Percentiles rank a stretch among this genome's conserved stretches.
phyloP scores from a whole-genome alignment of 1,284 basidiomycete genomes.

The Naganishia sp. region DNA sequence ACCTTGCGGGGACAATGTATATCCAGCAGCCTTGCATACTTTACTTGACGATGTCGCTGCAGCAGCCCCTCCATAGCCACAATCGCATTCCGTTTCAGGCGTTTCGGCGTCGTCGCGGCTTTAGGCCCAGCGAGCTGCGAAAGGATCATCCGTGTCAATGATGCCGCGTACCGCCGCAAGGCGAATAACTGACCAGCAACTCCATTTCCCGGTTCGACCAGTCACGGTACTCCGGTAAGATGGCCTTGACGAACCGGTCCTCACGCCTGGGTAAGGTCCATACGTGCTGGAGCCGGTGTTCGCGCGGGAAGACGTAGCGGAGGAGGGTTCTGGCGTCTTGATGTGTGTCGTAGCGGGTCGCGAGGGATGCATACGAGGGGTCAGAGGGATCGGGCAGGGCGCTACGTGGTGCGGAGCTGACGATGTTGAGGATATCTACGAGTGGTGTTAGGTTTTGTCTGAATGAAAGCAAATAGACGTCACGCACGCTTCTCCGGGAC shows the following conservation, averaged over 20 bases:
- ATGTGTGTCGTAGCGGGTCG: conserved; percentile 36
- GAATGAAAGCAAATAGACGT: not conserved
- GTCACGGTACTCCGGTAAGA: conserved; percentile 21
- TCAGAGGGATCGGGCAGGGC: conserved; percentile 28
- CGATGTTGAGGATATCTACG: conserved; percentile 47
- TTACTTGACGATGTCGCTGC: conserved; percentile 68
- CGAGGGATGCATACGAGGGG: conserved; percentile 32
- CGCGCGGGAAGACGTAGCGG: conserved; percentile 74
- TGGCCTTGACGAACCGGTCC: conserved; percentile 63
- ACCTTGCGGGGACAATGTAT: conserved; percentile 74
- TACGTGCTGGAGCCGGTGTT: conserved; percentile 67
- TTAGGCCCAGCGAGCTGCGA: conserved; percentile 21
- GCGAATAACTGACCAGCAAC: conserved; percentile 3
- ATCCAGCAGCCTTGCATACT: conserved; percentile 68
- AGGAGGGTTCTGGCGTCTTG: conserved; percentile 28
- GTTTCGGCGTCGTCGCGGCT: conserved; percentile 67
- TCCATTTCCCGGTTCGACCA: conserved; percentile 23
- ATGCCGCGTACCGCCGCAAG: not conserved
- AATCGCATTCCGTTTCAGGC: conserved; percentile 61
- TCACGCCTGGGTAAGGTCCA: conserved; percentile 66
- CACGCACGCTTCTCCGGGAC: conserved; percentile 9
- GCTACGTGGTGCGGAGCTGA: conserved; percentile 17
- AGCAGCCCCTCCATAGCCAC: conserved; percentile 65
- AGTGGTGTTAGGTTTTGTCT: not conserved
- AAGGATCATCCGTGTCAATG: too few relatives aligned